Evolutionary conservation across 345 rosid genomes (phyloP), one percentile per base, ranked within the genome.

Genomic region (Brassica carinata): DNA sequence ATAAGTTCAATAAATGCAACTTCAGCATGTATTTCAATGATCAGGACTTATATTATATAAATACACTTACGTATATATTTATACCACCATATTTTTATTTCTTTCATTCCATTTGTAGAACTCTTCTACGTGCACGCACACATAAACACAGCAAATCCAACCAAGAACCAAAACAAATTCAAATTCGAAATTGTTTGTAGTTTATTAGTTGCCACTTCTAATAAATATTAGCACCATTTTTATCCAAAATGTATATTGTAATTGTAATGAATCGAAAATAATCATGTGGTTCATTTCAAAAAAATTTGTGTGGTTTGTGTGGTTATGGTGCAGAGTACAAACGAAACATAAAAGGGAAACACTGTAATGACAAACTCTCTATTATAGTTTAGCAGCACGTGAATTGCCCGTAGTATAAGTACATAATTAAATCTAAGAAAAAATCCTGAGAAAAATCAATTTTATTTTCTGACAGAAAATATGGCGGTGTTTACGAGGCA

Each of bases 401-500:
- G 93, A 90, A 88, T 80, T 81, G 5, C 83, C 76, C 80, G 66
- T 76, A 81, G 65, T 67, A 63, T 75, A 75, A 55, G 65, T 70
- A 36, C 57, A 69, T 48, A 48, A 48, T 64, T 45, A 38, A 62
- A 74, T 69, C 34, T 51, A 63, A 57, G 68, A 59, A 11, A 53
- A 70, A 65, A 17, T 33, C 45, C 14, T 27, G 31, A 55, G 51
- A 43, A 43, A 53, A 77, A 27, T 26, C 45, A 11, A 36, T n/a
- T 69, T 62, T 48, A 53, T 63, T 70, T 14, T 2, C 30, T 64
- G 76, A 77, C 74, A 72, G 70, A 82, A 79, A 83, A 77, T 83
- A 14, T 64, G 88, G 91, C 88, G 91, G 73, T 89, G 91, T 84
- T 87, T 84, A 84, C 91, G 70, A 90, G 88, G 89, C 64, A 75